These are phyloP conservation scores for Rhizopogon hawkerae DNA, from an alignment of 1,284 basidiomycete genomes.

Conservation along the genomic window DNA sequence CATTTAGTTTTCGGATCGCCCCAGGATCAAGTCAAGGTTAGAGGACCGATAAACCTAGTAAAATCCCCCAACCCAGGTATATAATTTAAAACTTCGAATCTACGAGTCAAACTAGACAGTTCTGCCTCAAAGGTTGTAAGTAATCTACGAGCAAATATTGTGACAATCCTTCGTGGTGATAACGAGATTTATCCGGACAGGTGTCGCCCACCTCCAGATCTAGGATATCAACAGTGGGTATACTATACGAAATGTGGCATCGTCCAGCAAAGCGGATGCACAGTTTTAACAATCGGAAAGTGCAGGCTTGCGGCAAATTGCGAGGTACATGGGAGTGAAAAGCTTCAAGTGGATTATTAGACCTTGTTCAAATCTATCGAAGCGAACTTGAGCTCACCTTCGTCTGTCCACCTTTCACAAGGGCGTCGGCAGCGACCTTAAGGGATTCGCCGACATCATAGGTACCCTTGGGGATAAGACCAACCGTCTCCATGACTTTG, in stretches of 20 bases:
- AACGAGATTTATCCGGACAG: no score
- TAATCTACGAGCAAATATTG: no score
- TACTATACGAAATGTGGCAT: neutral
- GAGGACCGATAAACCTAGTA: no score
- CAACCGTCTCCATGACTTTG: constrained; percentile 70
- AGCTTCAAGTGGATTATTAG: constrained; percentile 36
- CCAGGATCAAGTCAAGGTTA: constrained; percentile 1
- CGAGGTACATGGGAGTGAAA: constrained; percentile 77
- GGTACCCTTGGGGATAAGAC: constrained; percentile 89
- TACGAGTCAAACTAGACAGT: neutral
- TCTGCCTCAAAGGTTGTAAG: neutral
- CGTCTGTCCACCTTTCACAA: constrained; percentile 79
- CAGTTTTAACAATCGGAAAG: constrained; percentile 8
- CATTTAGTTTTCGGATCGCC: neutral
- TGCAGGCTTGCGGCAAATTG: constrained; percentile 57
- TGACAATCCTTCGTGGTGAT: no score
- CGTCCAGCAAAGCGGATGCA: neutral
- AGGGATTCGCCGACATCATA: constrained; percentile 85
- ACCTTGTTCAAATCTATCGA: neutral
- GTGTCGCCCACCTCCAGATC: neutral
- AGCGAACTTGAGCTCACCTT: constrained; percentile 51
- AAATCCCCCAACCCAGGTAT: no score
- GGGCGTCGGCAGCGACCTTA: constrained; percentile 72
- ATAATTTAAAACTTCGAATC: no score
- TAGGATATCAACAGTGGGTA: constrained; percentile 3